phyloP scores from a whole-genome alignment of 148 eudicot species.

The Fagopyrum esculentum region DNA sequence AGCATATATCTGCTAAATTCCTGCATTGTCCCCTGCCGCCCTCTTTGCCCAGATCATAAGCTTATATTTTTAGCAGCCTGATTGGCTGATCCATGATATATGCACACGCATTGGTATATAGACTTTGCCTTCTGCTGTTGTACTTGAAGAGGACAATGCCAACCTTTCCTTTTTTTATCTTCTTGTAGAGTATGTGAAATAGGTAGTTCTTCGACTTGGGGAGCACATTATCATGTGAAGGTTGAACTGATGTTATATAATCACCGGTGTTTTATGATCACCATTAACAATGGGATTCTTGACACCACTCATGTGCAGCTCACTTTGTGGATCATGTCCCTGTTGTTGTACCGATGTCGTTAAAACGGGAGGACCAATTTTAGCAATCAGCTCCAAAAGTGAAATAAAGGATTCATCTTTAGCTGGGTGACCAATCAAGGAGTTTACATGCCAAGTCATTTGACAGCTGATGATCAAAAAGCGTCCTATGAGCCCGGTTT shows the following conservation, averaged over 20 bases:
- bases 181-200: not conserved
- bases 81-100: not conserved
- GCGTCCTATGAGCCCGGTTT: no score
- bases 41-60: not conserved
- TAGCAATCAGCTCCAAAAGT: no score
- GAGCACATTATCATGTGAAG: not conserved
- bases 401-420: no score
- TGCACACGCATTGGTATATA: not conserved
- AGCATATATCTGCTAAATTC: not conserved
- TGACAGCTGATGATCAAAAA: no score
- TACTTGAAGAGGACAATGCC: conserved; percentile 11
- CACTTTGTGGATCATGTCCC: conserved; percentile 4
- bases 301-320: conserved; percentile 1
- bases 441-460: no score
- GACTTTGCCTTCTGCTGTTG: not conserved
- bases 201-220: not conserved
- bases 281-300: not conserved
- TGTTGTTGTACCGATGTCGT: not conserved
- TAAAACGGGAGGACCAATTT: not conserved
- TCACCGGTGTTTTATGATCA: no score
- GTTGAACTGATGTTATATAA: no score
- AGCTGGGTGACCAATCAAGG: no score
- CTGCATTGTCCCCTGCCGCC: conserved; percentile 6
- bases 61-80: not conserved
- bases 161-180: not conserved